These are phyloP conservation scores for Articulospora tetracladia DNA, from an alignment of 495 filamentous ascomycete genomes.

Conservation along the genomic window DNA sequence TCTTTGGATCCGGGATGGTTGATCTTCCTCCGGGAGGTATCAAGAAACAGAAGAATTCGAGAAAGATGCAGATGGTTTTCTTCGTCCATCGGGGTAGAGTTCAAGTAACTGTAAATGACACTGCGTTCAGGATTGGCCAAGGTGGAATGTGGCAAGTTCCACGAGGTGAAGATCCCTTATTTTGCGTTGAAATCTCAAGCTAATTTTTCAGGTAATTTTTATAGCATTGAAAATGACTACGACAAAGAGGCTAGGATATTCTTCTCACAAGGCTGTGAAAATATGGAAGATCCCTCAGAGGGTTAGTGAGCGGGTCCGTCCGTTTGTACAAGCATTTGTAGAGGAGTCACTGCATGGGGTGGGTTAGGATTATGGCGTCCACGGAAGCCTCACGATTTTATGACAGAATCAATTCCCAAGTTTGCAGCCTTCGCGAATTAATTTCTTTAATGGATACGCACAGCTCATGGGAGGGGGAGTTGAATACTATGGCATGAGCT, in stretches of 20 bases:
- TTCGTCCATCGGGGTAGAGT: slow-evolving; percentile 81
- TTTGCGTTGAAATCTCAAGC: not conserved
- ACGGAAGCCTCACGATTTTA: not conserved
- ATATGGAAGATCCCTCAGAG: slow-evolving; percentile 16
- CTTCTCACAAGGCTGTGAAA: slow-evolving; percentile 77
- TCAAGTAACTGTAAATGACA: slow-evolving; percentile 71
- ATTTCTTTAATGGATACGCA: no score
- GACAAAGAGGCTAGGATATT: slow-evolving; percentile 67
- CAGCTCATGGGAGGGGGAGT: no score
- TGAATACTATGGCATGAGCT: no score
- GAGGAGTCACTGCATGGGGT: not conserved
- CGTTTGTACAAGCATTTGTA: not conserved
- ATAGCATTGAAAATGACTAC: slow-evolving; percentile 74
- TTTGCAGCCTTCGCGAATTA: no score
- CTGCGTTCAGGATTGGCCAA: slow-evolving; percentile 75
- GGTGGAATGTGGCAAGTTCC: slow-evolving; percentile 92
- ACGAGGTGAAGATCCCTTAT: slow-evolving; percentile 64
- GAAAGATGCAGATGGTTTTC: slow-evolving; percentile 94
- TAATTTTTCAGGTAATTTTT: slow-evolving; percentile 65
- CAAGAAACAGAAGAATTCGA: slow-evolving; percentile 84
- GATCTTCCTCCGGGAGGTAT: slow-evolving; percentile 76
- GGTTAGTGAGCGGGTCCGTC: not conserved
- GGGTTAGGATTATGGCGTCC: not conserved
- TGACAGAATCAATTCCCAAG: not conserved
- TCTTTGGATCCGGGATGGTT: slow-evolving; percentile 85